Evolutionary conservation across 768 basidiomycete species (phyloP).

Genomic region (Boletellus ananas): DNA sequence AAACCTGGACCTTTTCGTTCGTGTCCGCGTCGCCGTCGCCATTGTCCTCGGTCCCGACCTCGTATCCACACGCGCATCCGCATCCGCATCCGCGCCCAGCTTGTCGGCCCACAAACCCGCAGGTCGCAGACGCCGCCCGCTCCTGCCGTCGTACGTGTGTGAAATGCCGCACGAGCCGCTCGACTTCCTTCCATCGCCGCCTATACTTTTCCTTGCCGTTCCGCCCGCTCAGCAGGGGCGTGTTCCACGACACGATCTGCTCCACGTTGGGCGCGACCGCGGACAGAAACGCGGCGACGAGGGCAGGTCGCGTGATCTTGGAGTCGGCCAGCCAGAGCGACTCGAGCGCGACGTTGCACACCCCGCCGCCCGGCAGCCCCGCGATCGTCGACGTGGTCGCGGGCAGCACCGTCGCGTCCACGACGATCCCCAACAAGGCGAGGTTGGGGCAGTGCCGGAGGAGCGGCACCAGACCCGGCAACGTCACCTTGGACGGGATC

Average conservation of each 20-base stretch:
- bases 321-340: conserved; percentile 29
- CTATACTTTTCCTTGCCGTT: conserved; percentile 24
- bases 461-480: conserved; percentile 22
- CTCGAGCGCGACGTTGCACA: conserved; percentile 25
- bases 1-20: conserved; percentile 12
- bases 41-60: background rate
- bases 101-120: too few relatives aligned
- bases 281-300: conserved; percentile 28
- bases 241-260: conserved; percentile 30
- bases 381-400: background rate
- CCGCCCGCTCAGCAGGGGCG: conserved; percentile 24
- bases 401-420: conserved; percentile 26
- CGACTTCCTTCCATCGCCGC: conserved; percentile 24
- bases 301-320: conserved; percentile 22
- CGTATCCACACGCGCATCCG: background rate
- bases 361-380: conserved; percentile 16
- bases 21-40: background rate
- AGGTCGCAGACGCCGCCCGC: background rate
- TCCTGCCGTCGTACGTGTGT: conserved; percentile 20
- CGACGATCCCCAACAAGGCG: conserved; percentile 24
- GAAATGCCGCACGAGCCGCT: conserved; percentile 19
- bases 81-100: background rate
- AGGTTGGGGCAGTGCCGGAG: conserved; percentile 23
- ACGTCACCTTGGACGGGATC: conserved; percentile 25
- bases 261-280: conserved; percentile 29